Percentiles rank a stretch among this genome's conserved stretches.
Conservation (phyloP, 2,329 filamentous ascomycete species). For the Aspergillus ibericus region DNA sequence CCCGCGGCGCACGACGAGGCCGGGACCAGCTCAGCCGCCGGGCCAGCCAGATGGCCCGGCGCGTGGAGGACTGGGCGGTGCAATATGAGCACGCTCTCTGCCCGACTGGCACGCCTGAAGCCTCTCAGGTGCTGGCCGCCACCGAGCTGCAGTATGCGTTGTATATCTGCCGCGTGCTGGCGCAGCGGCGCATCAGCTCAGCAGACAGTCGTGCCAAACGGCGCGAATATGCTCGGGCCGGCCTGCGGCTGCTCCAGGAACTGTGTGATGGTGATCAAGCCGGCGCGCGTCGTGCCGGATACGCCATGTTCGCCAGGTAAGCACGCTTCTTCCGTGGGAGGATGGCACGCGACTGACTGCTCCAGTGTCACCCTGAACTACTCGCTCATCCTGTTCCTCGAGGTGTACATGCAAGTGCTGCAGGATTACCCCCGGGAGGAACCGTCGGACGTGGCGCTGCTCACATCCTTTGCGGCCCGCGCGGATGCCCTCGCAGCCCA, state of each 20-base stretch:
- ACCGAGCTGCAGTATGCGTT: not conserved
- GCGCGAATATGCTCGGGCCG: not conserved
- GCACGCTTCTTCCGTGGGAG: no score
- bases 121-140: not conserved
- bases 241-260: not conserved
- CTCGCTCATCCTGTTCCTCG: not conserved
- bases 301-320: not conserved
- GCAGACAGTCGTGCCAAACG: not conserved
- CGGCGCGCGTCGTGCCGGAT: not conserved
- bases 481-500: not conserved
- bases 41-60: not conserved
- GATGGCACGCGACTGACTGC: not conserved
- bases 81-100: not conserved
- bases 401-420: not conserved
- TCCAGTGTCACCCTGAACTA: not conserved
- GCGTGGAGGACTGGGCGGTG: not conserved
- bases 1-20: not conserved
- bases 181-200: not conserved
- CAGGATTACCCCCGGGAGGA: not conserved
- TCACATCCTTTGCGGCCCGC: not conserved
- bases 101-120: not conserved
- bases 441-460: not conserved
- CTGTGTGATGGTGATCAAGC: not conserved
- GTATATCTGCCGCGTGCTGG: not conserved
- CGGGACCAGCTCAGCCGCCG: not conserved